phyloP scores from a whole-genome alignment of 495 filamentous ascomycete species.

The Tuber brumale region DNA sequence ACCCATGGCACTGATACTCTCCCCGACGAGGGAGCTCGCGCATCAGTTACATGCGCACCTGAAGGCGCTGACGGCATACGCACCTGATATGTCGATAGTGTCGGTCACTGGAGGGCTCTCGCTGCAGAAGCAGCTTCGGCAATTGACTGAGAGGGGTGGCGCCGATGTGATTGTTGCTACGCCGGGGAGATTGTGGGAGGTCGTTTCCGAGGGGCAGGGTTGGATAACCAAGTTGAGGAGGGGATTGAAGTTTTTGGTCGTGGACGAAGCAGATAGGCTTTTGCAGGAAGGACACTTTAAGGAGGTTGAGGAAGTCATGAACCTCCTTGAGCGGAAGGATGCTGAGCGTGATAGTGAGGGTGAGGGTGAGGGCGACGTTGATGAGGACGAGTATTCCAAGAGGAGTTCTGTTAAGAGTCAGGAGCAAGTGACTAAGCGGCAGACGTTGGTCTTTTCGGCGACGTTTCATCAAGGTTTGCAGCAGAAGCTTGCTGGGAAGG shows the following conservation, averaged over 20 bases:
- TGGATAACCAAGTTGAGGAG: constrained; percentile 57
- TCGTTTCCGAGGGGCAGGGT: constrained; percentile 63
- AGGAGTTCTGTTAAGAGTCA: constrained; percentile 19
- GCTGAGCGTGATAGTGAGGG: constrained; percentile 43
- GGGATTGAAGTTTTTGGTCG: constrained; percentile 68
- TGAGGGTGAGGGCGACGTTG: constrained; percentile 11
- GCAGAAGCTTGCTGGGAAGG: constrained; percentile 77
- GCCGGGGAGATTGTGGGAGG: constrained; percentile 89
- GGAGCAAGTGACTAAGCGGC: constrained; percentile 47
- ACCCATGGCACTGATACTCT: constrained; percentile 80
- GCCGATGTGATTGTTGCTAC: constrained; percentile 90
- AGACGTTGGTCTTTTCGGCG: constrained; percentile 93
- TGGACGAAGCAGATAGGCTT: constrained; percentile 91
- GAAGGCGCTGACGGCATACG: constrained; percentile 59
- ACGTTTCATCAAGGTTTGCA: constrained; percentile 88
- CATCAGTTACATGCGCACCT: constrained; percentile 83
- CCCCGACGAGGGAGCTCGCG: constrained; percentile 86
- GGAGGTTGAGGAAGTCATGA: constrained; percentile 79
- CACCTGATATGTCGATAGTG: constrained; percentile 59
- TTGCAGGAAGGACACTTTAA: constrained; percentile 92
- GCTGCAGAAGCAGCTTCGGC: constrained; percentile 82
- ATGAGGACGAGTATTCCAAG: constrained; percentile 32
- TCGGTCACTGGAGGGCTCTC: constrained; percentile 87
- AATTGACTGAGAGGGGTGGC: constrained; percentile 52
- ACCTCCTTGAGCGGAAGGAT: constrained; percentile 58